Percentiles rank a stretch among this genome's conserved stretches.
Evolutionary conservation across 1,284 basidiomycete genomes (phyloP).

Genomic region (Rhodotorula sp.): DNA sequence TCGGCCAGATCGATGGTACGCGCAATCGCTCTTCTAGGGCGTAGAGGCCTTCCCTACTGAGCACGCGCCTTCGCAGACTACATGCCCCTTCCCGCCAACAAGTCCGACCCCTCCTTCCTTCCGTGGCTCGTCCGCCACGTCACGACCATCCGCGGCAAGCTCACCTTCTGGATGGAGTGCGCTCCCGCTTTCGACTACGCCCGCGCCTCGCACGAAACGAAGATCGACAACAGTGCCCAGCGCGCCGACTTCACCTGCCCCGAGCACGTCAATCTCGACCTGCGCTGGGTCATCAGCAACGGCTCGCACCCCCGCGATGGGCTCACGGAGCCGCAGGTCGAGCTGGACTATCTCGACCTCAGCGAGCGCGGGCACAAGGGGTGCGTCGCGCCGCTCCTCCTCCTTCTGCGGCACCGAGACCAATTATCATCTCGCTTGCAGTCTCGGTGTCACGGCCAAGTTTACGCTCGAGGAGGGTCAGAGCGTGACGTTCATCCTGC

Average conservation of each 20-base stretch:
- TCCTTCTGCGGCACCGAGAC: neutral
- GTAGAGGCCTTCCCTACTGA: neutral
- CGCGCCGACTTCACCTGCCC: slow-evolving; percentile 61
- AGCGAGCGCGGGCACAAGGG: slow-evolving; percentile 60
- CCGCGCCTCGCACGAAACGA: slow-evolving; percentile 66
- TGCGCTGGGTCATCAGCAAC: slow-evolving; percentile 62
- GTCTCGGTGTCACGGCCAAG: slow-evolving; percentile 55
- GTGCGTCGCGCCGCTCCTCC: neutral
- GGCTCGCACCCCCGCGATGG: slow-evolving; percentile 25
- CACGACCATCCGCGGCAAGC: slow-evolving; percentile 75
- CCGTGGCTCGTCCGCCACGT: slow-evolving; percentile 86
- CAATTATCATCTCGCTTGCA: neutral
- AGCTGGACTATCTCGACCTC: slow-evolving; percentile 59
- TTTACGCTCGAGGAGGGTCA: slow-evolving; percentile 77
- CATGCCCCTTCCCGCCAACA: slow-evolving; percentile 64
- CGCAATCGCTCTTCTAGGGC: no score
- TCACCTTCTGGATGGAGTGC: slow-evolving; percentile 72
- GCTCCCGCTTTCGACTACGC: slow-evolving; percentile 94
- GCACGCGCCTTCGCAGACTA: slow-evolving; percentile 60
- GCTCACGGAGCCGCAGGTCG: slow-evolving; percentile 50
- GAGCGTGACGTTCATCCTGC: slow-evolving; percentile 76
- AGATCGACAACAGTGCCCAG: slow-evolving; percentile 56
- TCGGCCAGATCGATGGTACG: slow-evolving; percentile 35
- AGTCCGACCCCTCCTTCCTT: slow-evolving; percentile 64
- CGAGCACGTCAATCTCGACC: slow-evolving; percentile 64